phyloP scores from a whole-genome alignment of 2,329 filamentous ascomycete species.

The Colletotrichum navitas region DNA sequence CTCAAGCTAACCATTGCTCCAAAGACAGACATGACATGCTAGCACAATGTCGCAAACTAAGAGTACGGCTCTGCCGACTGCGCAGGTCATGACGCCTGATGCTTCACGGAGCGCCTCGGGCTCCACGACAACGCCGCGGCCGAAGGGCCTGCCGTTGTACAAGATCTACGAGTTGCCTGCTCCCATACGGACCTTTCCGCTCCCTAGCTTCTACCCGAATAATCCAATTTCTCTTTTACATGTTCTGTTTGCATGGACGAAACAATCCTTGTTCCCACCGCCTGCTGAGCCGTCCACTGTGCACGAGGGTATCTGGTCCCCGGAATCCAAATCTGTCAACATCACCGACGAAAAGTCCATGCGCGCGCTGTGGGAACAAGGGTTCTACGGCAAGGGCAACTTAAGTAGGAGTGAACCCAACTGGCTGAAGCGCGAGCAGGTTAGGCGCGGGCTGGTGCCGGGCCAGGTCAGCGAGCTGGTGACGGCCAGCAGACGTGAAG shows the following conservation, averaged over 20 bases:
- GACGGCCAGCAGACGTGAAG: slow-evolving; percentile 81
- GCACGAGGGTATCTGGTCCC: slow-evolving; percentile 84
- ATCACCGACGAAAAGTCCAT: slow-evolving; percentile 82
- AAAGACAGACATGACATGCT: slow-evolving; percentile 62
- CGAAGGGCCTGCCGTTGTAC: slow-evolving; percentile 63
- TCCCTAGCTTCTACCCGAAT: slow-evolving; percentile 90
- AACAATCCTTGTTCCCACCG: slow-evolving; percentile 77
- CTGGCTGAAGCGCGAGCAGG: slow-evolving; percentile 88
- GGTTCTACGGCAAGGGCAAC: slow-evolving; percentile 96
- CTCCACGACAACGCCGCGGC: slow-evolving; percentile 44
- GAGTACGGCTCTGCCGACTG: slow-evolving; percentile 36
- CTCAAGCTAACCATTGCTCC: slow-evolving; percentile 41
- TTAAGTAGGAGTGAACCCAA: slow-evolving; percentile 94
- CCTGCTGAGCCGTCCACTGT: slow-evolving; percentile 72
- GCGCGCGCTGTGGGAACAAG: slow-evolving; percentile 91
- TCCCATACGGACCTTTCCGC: slow-evolving; percentile 83
- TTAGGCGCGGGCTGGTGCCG: slow-evolving; percentile 73
- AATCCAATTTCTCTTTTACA: slow-evolving; percentile 92
- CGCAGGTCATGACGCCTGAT: slow-evolving; percentile 27
- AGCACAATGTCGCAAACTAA: slow-evolving; percentile 58
- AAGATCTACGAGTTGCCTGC: slow-evolving; percentile 86
- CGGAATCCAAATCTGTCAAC: slow-evolving; percentile 84
- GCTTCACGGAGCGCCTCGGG: slow-evolving; percentile 43
- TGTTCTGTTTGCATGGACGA: slow-evolving; percentile 81
- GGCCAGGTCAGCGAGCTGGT: slow-evolving; percentile 83